phyloP scores from a whole-genome alignment of 345 rosid genomes.

The Gossypium longicalyx region DNA sequence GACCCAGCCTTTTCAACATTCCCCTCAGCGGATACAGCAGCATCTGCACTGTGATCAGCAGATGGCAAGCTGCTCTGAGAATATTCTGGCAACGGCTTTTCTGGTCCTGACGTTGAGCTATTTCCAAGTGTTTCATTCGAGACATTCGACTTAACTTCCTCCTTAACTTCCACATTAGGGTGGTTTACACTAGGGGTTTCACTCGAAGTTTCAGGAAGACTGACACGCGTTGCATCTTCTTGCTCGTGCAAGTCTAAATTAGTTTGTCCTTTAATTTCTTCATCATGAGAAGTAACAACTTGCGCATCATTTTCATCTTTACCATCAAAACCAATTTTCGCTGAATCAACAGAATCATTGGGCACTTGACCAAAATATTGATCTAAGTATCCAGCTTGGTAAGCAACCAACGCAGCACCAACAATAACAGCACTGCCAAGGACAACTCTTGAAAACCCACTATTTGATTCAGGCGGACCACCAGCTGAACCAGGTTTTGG shows the following conservation, averaged over 20 bases:
- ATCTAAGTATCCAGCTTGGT: conserved; percentile 60
- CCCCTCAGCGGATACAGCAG: conserved; percentile 27
- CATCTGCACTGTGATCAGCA: conserved; percentile 24
- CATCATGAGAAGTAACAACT: conserved; percentile 26
- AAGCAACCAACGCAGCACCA: conserved; percentile 48
- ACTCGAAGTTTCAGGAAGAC: conserved; percentile 26
- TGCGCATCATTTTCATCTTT: conserved; percentile 22
- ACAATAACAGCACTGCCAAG: conserved; percentile 47
- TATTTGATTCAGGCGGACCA: conserved; percentile 36
- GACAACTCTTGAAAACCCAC: conserved; percentile 35
- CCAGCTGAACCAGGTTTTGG: conserved; percentile 30
- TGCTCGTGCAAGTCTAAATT: conserved; percentile 25
- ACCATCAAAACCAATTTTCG: conserved; percentile 21
- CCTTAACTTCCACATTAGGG: conserved; percentile 25
- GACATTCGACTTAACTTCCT: conserved; percentile 33
- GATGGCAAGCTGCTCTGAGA: conserved; percentile 25
- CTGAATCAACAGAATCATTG: conserved; percentile 23
- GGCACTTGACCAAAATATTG: conserved; percentile 34
- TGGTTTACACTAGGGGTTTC: conserved; percentile 26
- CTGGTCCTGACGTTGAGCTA: conserved; percentile 27
- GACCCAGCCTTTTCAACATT: conserved; percentile 30
- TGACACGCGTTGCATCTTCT: conserved; percentile 29
- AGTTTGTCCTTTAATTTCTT: conserved; percentile 29
- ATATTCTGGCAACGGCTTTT: conserved; percentile 22
- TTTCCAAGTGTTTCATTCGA: conserved; percentile 35